phyloP scores from a whole-genome alignment of 2,329 filamentous ascomycete genomes.

The Cladorrhinum sp. region DNA sequence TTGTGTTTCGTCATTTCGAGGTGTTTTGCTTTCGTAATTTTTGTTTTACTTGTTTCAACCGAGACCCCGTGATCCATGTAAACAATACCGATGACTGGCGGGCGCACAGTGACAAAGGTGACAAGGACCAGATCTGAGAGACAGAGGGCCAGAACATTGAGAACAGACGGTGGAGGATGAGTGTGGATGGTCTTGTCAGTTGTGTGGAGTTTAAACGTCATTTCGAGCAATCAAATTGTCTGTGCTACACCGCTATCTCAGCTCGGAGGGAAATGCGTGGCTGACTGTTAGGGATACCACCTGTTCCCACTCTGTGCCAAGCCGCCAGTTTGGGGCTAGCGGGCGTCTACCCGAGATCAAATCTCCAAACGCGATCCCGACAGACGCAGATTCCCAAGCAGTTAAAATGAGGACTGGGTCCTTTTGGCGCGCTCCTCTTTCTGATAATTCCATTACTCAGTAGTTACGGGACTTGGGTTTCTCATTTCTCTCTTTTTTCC shows the following conservation, averaged over 20 bases:
- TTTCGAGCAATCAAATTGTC: conserved; percentile 1
- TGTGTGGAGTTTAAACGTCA: conserved; percentile 6
- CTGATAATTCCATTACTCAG: neutral
- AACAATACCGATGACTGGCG: neutral
- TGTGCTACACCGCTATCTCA: conserved; percentile 4
- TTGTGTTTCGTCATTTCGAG: neutral
- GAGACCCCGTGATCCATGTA: neutral
- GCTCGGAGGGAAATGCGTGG: neutral
- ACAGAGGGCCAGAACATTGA: neutral
- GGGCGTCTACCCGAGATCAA: conserved; percentile 22
- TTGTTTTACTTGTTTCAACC: neutral
- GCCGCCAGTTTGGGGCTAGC: conserved; percentile 16
- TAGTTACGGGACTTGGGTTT: conserved; percentile 12
- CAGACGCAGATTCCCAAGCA: conserved; percentile 12
- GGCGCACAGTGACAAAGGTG: no score
- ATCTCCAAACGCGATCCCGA: conserved; percentile 20
- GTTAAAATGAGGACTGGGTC: conserved; percentile 17
- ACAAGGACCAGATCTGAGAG: neutral
- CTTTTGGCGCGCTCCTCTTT: neutral
- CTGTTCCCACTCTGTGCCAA: conserved; percentile 6
- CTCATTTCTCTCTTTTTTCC: conserved; percentile 2
- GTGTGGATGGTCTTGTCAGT: neutral
- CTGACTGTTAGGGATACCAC: neutral
- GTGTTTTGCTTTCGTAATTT: neutral
- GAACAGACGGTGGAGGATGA: neutral